Evolutionary conservation across 2,329 filamentous ascomycete genomes (phyloP).

Genomic region (Nigrospora oryzae): DNA sequence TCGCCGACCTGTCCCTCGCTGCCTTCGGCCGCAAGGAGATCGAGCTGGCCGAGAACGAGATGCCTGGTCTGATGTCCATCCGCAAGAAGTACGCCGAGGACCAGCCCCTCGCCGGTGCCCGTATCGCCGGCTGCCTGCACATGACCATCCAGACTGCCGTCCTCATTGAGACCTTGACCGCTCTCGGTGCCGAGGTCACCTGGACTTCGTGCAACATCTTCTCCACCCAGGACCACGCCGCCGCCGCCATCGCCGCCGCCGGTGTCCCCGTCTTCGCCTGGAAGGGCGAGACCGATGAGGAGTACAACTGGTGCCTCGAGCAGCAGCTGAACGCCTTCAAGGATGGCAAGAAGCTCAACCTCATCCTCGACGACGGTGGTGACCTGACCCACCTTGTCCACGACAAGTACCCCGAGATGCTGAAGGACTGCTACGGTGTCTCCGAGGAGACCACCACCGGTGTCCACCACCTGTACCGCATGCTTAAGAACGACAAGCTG

Average conservation of each 20-base stretch:
- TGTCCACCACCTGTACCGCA: slow-evolving; percentile 98
- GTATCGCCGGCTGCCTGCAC: slow-evolving; percentile 96
- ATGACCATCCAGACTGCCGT: slow-evolving; percentile 99
- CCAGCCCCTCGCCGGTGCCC: slow-evolving; percentile 89
- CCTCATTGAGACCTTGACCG: slow-evolving; percentile 93
- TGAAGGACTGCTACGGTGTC: slow-evolving; percentile 96
- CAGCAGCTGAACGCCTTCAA: slow-evolving; percentile 97
- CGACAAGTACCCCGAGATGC: slow-evolving; percentile 96
- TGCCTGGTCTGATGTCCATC: slow-evolving; percentile 97
- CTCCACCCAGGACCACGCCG: slow-evolving; percentile 97
- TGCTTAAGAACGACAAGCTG: slow-evolving; percentile 86
- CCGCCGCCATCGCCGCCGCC: slow-evolving; percentile 88
- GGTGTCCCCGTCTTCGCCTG: slow-evolving; percentile 80
- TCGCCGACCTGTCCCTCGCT: slow-evolving; percentile 94
- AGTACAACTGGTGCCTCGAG: slow-evolving; percentile 99
- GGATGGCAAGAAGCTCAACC: slow-evolving; percentile 91
- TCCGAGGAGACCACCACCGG: slow-evolving; percentile 99
- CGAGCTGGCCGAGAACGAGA: slow-evolving; percentile 91
- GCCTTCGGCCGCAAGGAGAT: slow-evolving; percentile 99
- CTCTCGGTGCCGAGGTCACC: slow-evolving; percentile 95
- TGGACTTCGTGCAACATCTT: slow-evolving; percentile 99
- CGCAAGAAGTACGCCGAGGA: slow-evolving; percentile 83
- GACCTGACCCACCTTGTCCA: slow-evolving; percentile 94
- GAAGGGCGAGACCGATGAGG: slow-evolving; percentile 95
- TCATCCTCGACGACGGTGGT: slow-evolving; percentile 98